Conservation (phyloP, 1,284 basidiomycete genomes). For the Trichosporon sp. region DNA sequence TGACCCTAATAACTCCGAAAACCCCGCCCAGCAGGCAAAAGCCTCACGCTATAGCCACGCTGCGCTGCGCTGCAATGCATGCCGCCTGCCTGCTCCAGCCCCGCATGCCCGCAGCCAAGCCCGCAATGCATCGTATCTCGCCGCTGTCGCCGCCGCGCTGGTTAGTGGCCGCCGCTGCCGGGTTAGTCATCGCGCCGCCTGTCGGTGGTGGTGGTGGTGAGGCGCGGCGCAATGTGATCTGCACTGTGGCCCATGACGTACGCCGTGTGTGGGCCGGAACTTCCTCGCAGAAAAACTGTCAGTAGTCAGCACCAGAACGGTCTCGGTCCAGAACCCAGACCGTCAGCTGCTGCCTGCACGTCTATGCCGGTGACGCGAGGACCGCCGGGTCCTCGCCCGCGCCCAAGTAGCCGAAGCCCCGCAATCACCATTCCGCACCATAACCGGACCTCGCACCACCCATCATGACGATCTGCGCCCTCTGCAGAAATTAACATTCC, state of each 20-base stretch:
- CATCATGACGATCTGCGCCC: background rate
- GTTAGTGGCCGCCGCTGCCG: background rate
- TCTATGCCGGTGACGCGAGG: background rate
- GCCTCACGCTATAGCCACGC: background rate
- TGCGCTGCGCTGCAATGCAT: background rate
- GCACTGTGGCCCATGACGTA: background rate
- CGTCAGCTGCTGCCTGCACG: background rate
- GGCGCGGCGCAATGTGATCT: background rate
- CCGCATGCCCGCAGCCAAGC: background rate
- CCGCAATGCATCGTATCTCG: background rate
- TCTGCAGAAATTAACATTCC: background rate
- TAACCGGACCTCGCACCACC: background rate
- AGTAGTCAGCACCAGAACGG: background rate
- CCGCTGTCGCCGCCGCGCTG: background rate
- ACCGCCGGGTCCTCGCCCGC: background rate
- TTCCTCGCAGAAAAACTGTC: background rate
- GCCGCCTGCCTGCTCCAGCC: background rate
- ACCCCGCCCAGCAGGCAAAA: background rate
- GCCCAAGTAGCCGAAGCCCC: background rate
- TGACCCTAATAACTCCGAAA: conserved; percentile 6
- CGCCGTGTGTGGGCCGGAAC: background rate
- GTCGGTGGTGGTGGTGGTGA: background rate
- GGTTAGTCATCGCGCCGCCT: background rate
- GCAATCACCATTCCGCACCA: background rate
- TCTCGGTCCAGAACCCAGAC: no score